Conservation (phyloP, 805 yeast species). For the Wickerhamomyces mucosus region DNA sequence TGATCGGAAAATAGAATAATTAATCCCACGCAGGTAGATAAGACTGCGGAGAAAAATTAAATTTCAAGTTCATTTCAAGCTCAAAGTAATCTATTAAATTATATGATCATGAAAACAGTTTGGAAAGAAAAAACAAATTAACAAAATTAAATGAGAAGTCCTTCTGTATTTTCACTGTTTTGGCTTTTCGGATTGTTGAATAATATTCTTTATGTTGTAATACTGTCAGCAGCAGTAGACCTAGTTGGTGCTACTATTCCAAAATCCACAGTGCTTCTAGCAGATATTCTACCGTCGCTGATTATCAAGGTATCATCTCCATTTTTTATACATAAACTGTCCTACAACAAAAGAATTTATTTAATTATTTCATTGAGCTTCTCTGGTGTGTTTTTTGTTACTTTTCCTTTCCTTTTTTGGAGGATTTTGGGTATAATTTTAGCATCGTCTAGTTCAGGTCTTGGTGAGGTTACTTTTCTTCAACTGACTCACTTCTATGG, state of each 20-base stretch:
- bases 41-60: too few relatives aligned
- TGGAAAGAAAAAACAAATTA: too few relatives aligned
- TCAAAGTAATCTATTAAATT: too few relatives aligned
- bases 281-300: conserved; percentile 83
- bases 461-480: conserved; percentile 84
- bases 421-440: conserved; percentile 61
- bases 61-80: too few relatives aligned
- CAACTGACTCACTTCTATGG: conserved; percentile 76
- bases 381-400: conserved; percentile 64
- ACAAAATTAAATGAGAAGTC: too few relatives aligned
- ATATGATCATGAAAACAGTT: too few relatives aligned
- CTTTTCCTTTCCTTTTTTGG: conserved; percentile 24
- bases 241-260: conserved; percentile 78
- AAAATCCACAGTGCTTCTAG: conserved; percentile 74
- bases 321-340: conserved; percentile 58
- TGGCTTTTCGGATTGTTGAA: conserved; percentile 82
- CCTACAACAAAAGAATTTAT: conserved; percentile 47
- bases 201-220: conserved; percentile 85
- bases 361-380: conserved; percentile 48
- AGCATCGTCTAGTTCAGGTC: conserved; percentile 79
- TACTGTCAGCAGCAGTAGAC: conserved; percentile 86
- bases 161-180: conserved; percentile 51
- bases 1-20: too few relatives aligned
- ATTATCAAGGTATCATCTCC: conserved; percentile 66
- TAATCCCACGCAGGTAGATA: too few relatives aligned